phyloP scores from a whole-genome alignment of 495 filamentous ascomycete genomes.

The Aspergillus diversus region DNA sequence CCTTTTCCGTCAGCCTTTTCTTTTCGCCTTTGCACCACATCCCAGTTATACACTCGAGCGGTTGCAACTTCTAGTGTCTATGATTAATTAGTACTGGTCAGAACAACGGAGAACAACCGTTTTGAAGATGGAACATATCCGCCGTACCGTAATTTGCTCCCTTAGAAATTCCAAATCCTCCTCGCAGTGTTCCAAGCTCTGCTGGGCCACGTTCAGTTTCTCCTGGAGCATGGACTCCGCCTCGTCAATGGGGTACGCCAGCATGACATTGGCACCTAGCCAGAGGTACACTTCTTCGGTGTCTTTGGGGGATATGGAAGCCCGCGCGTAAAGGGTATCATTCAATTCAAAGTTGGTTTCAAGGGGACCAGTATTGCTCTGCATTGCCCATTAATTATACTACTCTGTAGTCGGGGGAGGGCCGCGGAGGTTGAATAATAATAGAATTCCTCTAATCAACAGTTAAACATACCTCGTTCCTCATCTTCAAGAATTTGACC shows the following conservation, averaged over 20 bases:
- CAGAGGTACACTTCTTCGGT: conserved; percentile 96
- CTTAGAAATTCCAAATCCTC: conserved; percentile 96
- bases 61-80: conserved; percentile 96
- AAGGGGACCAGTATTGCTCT: conserved; percentile 40
- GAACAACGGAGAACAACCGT: conserved; percentile 17
- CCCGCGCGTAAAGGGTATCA: conserved; percentile 92
- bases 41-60: conserved; percentile 98
- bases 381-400: conserved; percentile 45
- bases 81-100: conserved; percentile 26
- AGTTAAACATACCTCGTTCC: conserved; percentile 30
- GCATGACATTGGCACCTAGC: conserved; percentile 98
- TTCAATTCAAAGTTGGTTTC: conserved; percentile 96
- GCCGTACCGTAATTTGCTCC: conserved; percentile 89
- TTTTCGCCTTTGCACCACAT: conserved; percentile 90
- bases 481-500: conserved; percentile 74
- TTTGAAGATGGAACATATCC: conserved; percentile 8
- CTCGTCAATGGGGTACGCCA: conserved; percentile 88
- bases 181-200: conserved; percentile 80
- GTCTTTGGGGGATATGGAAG: conserved; percentile 74
- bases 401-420: conserved; percentile 11
- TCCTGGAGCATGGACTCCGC: conserved; percentile 77
- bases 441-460: background rate
- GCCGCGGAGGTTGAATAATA: conserved; percentile 15
- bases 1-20: conserved; percentile 73
- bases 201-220: conserved; percentile 78